Base-by-base conservation (phyloP, 1,284 basidiomycete genomes). In the Sanghuangporus sanghuang region DNA sequence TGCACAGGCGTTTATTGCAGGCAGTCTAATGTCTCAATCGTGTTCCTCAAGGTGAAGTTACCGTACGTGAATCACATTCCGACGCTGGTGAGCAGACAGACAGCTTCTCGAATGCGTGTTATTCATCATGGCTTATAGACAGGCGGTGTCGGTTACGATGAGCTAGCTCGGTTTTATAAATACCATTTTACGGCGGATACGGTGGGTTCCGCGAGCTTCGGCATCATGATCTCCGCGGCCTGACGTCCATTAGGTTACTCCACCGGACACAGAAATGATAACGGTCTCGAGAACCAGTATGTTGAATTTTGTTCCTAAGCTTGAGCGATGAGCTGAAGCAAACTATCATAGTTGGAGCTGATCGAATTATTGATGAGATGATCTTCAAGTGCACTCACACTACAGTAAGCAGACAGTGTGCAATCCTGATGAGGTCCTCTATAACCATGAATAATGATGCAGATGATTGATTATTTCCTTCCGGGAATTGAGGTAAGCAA, bases 401-500 rank as follows among this genome's bases (percentile, higher is more conserved):
- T 6, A 76, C 74, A 50, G 79, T 78, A 62, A 38, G 73, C 60
- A n/a, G 35, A 32, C 44, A n/a, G 9, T 11, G 7, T 9, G 6
- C 3, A 0, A 6, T 35, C 23, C 18, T 21, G 32, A 27, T 16
- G 39, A 61, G 67, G 52, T 62, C 57, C 5, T 64, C 67, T 62
- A 58, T 58, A 63, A 16, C n/a, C 12, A 36, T 35, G 16, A 18
- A n/a, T 2, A 57, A 57, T 32, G 49, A 54, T 42, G n/a, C 60
- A 78, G 79, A 78, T 79, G 66, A 80, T 81, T 52, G 80, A 82
- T 67, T 82, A 81, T 75, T 77, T 83, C 63, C 69, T 81, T 14
- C 81, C 79, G 3, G 80, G 79, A 18, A 69, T 83, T 23, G 76
- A 61, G 49, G 59, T 53, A 59, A 50, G 23, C 27, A 27, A 11